Evolutionary conservation across 169 alveolate genomes (phyloP).

Genomic region (Cryptosporidium parvum): DNA sequence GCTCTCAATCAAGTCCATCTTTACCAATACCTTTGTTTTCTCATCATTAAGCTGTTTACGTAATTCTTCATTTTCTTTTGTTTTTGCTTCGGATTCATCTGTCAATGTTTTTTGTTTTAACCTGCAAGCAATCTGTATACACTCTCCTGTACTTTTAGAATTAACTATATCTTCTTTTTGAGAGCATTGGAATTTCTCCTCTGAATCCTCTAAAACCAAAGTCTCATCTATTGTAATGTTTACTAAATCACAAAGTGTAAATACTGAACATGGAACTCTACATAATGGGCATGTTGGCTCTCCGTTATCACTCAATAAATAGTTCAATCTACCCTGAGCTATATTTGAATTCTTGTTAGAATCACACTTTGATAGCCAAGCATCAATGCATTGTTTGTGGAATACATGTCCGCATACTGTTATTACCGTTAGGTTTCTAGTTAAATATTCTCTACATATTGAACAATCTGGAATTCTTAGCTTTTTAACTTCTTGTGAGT

Average conservation of each 20-base stretch:
- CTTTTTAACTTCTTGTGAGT: neutral
- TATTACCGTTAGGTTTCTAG: conserved; percentile 35
- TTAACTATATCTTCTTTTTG: neutral
- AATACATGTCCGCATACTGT: conserved; percentile 74
- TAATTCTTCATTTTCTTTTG: neutral
- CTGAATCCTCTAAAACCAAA: conserved; percentile 21
- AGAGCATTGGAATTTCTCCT: conserved; percentile 8
- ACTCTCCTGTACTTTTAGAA: neutral
- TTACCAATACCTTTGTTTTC: neutral
- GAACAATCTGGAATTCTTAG: conserved; percentile 66
- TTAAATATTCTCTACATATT: conserved; percentile 58
- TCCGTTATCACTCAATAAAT: conserved; percentile 7
- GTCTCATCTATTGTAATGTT: conserved; percentile 55
- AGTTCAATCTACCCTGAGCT: conserved; percentile 19
- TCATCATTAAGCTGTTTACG: neutral
- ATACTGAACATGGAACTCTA: conserved; percentile 51
- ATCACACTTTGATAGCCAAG: conserved; percentile 46
- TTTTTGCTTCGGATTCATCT: conserved; percentile 6
- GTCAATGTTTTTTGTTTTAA: neutral
- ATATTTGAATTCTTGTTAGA: conserved; percentile 1
- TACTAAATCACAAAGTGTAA: conserved; percentile 61
- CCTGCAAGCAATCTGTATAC: conserved; percentile 19
- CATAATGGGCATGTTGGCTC: conserved; percentile 73
- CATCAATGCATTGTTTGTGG: conserved; percentile 49
- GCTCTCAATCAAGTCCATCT: neutral